These are phyloP conservation scores for Coprinellus micaceus DNA, from an alignment of 768 basidiomycete genomes.

Conservation along the genomic window DNA sequence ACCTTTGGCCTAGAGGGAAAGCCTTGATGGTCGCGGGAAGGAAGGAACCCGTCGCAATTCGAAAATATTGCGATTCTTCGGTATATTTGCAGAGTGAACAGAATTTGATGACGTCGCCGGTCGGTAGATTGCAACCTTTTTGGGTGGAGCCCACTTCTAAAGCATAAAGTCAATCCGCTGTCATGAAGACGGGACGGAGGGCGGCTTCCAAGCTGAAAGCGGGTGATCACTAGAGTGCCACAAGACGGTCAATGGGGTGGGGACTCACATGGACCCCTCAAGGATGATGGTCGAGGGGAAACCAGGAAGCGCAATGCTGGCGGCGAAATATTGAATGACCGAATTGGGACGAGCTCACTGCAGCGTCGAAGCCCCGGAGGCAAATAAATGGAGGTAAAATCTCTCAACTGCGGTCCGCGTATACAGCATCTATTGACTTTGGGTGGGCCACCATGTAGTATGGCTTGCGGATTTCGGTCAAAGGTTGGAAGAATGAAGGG, in stretches of 20 bases:
- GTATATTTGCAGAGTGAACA: slow-evolving; percentile 4
- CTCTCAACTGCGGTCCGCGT: background rate
- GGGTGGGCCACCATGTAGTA: no score
- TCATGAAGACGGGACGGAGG: no score
- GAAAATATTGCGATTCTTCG: background rate
- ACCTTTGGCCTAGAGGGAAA: no score
- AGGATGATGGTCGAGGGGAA: no score
- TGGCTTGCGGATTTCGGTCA: no score
- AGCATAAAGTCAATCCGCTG: no score
- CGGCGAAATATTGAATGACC: slow-evolving; percentile 6
- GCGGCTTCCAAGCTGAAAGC: no score
- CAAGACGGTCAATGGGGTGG: background rate
- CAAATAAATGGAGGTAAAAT: background rate
- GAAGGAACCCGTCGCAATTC: background rate
- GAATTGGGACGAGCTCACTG: background rate
- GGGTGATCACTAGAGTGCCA: background rate
- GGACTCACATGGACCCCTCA: background rate
- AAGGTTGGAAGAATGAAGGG: no score
- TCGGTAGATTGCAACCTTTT: background rate
- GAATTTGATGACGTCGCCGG: slow-evolving; percentile 20
- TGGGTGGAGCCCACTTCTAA: background rate
- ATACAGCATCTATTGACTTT: background rate
- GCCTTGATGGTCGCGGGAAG: background rate
- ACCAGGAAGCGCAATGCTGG: background rate
- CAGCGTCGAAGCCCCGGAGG: background rate